phyloP scores from a whole-genome alignment of 2,329 filamentous ascomycete genomes.

The Beauveria pseudobassiana region DNA sequence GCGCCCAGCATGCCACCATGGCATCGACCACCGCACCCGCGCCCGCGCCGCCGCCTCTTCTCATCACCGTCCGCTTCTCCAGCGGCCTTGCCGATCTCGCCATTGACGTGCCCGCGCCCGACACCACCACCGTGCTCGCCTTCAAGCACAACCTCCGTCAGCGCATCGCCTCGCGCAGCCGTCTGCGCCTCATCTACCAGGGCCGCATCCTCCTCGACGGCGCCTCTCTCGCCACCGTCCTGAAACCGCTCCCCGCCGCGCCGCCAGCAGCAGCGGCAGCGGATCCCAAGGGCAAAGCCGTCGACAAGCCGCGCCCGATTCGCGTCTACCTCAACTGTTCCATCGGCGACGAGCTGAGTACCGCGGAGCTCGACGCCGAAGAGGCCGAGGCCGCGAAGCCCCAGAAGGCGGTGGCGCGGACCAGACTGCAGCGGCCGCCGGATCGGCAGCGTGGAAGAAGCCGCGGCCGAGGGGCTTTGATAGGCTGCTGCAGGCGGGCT shows the following conservation, averaged over 20 bases:
- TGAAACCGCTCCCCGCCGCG: conserved; percentile 56
- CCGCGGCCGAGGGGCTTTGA: conserved; percentile 68
- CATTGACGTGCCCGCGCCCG: conserved; percentile 63
- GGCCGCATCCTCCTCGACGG: conserved; percentile 78
- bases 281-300: conserved; percentile 51
- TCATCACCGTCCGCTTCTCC: conserved; percentile 86
- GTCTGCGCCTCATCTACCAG: conserved; percentile 82
- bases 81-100: conserved; percentile 75
- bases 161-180: conserved; percentile 59
- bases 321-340: conserved; percentile 90
- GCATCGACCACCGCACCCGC: conserved; percentile 11
- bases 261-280: conserved; percentile 21
- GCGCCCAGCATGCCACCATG: conserved; percentile 22
- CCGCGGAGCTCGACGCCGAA: conserved; percentile 63
- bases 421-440: conserved; percentile 38
- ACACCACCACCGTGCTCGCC: conserved; percentile 63
- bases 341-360: conserved; percentile 67
- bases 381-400: conserved; percentile 35
- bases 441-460: conserved; percentile 20
- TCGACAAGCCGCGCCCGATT: conserved; percentile 37
- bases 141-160: conserved; percentile 77
- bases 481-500: conserved; percentile 70
- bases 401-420: conserved; percentile 42
- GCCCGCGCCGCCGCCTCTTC: conserved; percentile 39
- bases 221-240: conserved; percentile 57